Conservation (phyloP, 2,329 filamentous ascomycete genomes). For the Colletotrichum limetticola region DNA sequence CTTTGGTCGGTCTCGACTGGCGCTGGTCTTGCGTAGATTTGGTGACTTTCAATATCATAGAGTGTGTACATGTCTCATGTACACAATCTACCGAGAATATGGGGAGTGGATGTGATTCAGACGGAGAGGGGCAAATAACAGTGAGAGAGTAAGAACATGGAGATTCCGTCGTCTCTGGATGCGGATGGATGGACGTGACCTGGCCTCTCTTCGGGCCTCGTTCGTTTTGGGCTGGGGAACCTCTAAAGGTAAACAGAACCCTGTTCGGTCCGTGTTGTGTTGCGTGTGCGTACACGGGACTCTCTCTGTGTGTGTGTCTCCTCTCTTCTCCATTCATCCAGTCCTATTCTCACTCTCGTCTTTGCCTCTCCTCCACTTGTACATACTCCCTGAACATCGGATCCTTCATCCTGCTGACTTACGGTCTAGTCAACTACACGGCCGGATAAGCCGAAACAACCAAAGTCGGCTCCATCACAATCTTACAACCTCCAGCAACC, state of each 20-base stretch:
- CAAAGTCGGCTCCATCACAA: neutral
- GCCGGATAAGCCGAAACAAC: neutral
- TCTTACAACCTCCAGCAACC: neutral
- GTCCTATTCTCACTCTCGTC: neutral
- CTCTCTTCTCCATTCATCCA: neutral
- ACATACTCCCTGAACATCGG: conserved; percentile 1
- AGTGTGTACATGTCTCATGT: neutral
- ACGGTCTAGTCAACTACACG: neutral
- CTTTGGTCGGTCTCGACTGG: conserved; percentile 2
- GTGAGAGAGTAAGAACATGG: neutral
- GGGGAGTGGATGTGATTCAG: neutral
- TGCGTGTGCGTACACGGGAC: neutral
- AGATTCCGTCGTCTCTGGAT: neutral
- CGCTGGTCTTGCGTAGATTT: neutral
- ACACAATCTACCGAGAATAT: neutral
- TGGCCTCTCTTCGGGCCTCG: conserved; percentile 16
- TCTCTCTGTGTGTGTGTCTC: neutral
- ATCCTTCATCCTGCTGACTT: conserved; percentile 15
- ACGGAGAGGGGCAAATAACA: neutral
- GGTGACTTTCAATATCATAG: neutral
- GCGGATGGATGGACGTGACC: conserved; percentile 7
- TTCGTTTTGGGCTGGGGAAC: conserved; percentile 6
- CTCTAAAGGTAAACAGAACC: conserved; percentile 10
- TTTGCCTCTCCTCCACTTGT: conserved; percentile 14
- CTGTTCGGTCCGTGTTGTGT: conserved; percentile 18